These are phyloP conservation scores for Neocucurbitaria cava DNA, from an alignment of 2,329 filamentous ascomycete genomes.

Conservation along the genomic window DNA sequence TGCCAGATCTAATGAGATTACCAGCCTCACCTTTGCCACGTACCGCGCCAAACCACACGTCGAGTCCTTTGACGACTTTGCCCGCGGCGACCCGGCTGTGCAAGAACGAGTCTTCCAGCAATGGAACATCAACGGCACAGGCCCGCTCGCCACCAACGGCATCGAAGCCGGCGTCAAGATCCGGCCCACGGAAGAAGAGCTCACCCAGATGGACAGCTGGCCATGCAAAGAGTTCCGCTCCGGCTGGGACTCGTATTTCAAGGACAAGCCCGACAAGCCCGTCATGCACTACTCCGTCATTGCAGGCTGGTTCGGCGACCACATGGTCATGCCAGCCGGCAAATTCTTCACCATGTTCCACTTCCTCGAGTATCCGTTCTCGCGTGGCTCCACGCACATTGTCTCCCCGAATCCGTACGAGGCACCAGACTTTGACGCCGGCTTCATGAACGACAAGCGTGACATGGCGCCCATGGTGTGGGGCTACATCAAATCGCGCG, in stretches of 20 bases:
- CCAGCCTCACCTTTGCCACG: slow-evolving; percentile 68
- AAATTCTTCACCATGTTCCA: slow-evolving; percentile 78
- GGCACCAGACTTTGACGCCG: slow-evolving; percentile 77
- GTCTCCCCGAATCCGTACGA: slow-evolving; percentile 75
- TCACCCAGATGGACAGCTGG: slow-evolving; percentile 73
- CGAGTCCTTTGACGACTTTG: slow-evolving; percentile 82
- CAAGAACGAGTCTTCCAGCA: slow-evolving; percentile 78
- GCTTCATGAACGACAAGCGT: slow-evolving; percentile 85
- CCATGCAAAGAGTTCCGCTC: slow-evolving; percentile 75
- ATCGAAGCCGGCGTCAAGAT: slow-evolving; percentile 84
- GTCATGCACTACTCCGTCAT: slow-evolving; percentile 86
- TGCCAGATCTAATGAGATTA: slow-evolving; percentile 1
- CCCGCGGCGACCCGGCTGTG: slow-evolving; percentile 73
- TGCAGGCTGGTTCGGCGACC: slow-evolving; percentile 58
- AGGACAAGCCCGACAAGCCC: slow-evolving; percentile 83
- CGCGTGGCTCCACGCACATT: slow-evolving; percentile 70
- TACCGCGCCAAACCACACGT: slow-evolving; percentile 76
- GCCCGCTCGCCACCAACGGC: slow-evolving; percentile 77
- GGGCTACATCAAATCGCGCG: slow-evolving; percentile 82
- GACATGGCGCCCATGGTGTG: slow-evolving; percentile 84
- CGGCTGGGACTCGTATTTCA: slow-evolving; percentile 83
- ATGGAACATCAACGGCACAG: slow-evolving; percentile 81
- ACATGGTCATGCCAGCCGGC: slow-evolving; percentile 71
- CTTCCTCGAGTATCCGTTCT: slow-evolving; percentile 27
- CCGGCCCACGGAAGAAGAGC: slow-evolving; percentile 71